Evolutionary conservation across 805 yeast species (phyloP), one percentile per base, ranked within the genome.

Genomic region (Metschnikowia amazonensis): DNA sequence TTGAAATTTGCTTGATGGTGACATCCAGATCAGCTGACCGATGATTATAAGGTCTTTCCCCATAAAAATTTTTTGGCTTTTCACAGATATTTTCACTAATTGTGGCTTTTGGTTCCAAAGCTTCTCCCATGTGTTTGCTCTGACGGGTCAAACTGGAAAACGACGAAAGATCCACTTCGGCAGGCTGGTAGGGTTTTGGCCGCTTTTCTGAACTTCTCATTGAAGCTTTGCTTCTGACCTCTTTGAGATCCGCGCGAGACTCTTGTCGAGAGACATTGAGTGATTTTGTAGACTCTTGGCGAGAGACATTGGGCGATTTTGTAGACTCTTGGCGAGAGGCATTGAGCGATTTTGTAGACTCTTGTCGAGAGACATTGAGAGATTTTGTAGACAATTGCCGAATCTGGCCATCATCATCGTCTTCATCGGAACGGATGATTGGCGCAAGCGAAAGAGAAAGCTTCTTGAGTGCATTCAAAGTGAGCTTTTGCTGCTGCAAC

Each of bases 141-240:
- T 72, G 76, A 37, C 76, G 57, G 9, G 76, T 72, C 41, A 72
- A 60, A 50, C 75, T 69, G 5, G 74, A 69, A 58, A 72, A 72
- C 24, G 70, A 58, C 24, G 71, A 65, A 43, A 72, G 65, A 46
- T 72, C 76, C 6, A 72, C 76, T 48, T 70, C 72, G 2, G 76
- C 76, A 1, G 76, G 76, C 47, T 68, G 68, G 52, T 71, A 72
- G 1, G 75, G 75, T 43, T 61, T 67, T 28, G 42, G 42, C 27
- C 44, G 25, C n/a, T 42, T 10, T 28, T 39, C 37, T 35, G 46
- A 21, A 16, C 32, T 31, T 16, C 37, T 50, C 2, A 39, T 35
- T 24, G 17, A 4, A 8, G 42, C 38, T 17, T 34, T 29, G 29
- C 17, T 18, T 21, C 43, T 40, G 13, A 6, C 28, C 28, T 35